Evolutionary conservation across 2,329 filamentous ascomycete genomes (phyloP).

Genomic region (Arthroderma sp.): DNA sequence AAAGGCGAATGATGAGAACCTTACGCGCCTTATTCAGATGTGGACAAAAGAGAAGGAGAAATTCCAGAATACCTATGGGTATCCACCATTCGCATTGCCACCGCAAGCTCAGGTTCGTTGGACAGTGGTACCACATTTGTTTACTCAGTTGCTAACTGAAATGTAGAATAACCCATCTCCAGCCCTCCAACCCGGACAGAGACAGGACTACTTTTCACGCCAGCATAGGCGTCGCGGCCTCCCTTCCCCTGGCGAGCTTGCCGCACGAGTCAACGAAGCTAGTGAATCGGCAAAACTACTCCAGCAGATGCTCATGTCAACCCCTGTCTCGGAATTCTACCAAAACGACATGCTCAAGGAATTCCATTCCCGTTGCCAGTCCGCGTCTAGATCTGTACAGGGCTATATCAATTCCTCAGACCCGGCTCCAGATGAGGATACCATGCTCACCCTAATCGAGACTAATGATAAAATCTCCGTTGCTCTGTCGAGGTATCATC

Average conservation of each 20-base stretch:
- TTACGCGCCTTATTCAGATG: constrained; percentile 64
- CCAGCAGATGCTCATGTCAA: constrained; percentile 82
- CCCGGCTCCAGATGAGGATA: constrained; percentile 79
- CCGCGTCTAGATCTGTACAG: constrained; percentile 70
- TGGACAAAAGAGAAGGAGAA: constrained; percentile 78
- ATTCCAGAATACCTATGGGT: constrained; percentile 32
- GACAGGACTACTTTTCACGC: constrained; percentile 16
- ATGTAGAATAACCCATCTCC: neutral
- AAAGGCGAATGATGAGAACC: constrained; percentile 61
- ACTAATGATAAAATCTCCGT: constrained; percentile 83
- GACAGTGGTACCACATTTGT: neutral
- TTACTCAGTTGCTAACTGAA: neutral
- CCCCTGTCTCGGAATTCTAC: constrained; percentile 61
- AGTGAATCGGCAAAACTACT: constrained; percentile 81
- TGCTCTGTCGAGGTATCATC: constrained; percentile 71
- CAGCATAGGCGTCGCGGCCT: constrained; percentile 27
- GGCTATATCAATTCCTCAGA: constrained; percentile 69
- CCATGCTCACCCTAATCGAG: constrained; percentile 84
- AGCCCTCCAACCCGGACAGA: constrained; percentile 6
- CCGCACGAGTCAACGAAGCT: constrained; percentile 76
- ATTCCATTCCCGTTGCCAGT: constrained; percentile 75
- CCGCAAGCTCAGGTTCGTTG: neutral
- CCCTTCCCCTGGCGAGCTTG: constrained; percentile 65
- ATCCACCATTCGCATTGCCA: neutral
- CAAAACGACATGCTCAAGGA: constrained; percentile 83